These are phyloP conservation scores for Catunica adiposa DNA, from an alignment of 2,329 filamentous ascomycete genomes.

Conservation along the genomic window DNA sequence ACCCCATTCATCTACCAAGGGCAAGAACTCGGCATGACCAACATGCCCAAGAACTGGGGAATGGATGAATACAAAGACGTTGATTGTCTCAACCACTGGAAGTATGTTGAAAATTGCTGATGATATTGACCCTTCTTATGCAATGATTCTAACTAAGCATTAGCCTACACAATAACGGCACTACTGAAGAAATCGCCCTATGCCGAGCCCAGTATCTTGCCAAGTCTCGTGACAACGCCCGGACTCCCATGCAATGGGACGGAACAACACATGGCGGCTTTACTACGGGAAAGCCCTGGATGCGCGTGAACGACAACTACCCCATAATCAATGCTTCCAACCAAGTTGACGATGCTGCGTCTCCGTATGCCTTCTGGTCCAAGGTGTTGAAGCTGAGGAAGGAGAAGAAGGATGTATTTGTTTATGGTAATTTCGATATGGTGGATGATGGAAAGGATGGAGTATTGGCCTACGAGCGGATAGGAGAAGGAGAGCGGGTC, in stretches of 20 bases:
- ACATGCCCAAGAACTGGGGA: conserved; percentile 42
- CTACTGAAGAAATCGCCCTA: conserved; percentile 23
- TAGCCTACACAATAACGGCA: conserved; percentile 24
- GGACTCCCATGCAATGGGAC: conserved; percentile 59
- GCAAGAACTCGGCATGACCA: conserved; percentile 51
- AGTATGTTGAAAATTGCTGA: no score
- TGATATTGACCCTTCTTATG: no score
- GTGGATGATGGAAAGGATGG: conserved; percentile 20
- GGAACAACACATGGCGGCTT: conserved; percentile 46
- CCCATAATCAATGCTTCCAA: conserved; percentile 42
- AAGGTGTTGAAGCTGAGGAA: conserved; percentile 43
- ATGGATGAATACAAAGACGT: conserved; percentile 55
- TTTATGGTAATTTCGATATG: conserved; percentile 38
- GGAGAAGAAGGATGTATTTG: conserved; percentile 42
- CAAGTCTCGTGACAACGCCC: conserved; percentile 51
- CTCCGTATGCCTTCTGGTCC: conserved; percentile 46
- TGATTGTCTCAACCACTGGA: conserved; percentile 37
- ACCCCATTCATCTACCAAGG: conserved; percentile 55
- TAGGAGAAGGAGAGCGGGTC: conserved; percentile 20
- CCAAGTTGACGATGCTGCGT: conserved; percentile 31
- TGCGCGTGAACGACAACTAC: conserved; percentile 50
- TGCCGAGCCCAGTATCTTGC: conserved; percentile 33
- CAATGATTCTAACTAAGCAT: background rate
- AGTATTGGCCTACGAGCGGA: conserved; percentile 25
- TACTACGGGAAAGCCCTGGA: conserved; percentile 51